phyloP scores from a whole-genome alignment of 495 filamentous ascomycete species.

The Apiosordaria backusii region DNA sequence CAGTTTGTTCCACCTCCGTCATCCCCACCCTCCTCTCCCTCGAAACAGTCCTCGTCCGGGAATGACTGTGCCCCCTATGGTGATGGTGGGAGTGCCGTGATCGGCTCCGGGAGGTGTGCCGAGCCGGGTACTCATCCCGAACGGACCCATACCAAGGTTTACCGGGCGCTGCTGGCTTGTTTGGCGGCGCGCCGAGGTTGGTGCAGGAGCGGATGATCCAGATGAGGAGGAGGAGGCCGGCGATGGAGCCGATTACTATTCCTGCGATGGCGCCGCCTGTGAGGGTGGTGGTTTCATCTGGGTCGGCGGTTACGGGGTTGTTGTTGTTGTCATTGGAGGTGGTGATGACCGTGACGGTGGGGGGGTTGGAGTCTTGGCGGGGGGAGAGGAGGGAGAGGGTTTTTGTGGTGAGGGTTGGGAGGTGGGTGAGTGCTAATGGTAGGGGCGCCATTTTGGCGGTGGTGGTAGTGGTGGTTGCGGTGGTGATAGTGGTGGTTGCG shows the following conservation, averaged over 20 bases:
- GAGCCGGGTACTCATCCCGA: slow-evolving; percentile 17
- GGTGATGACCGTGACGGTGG: slow-evolving; percentile 20
- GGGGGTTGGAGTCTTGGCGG: slow-evolving; percentile 12
- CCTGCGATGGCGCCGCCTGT: slow-evolving; percentile 56
- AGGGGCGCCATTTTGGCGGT: slow-evolving; percentile 12
- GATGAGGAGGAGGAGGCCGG: slow-evolving; percentile 50
- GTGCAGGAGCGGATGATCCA: slow-evolving; percentile 49
- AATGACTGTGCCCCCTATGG: slow-evolving; percentile 20
- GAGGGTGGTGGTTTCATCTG: slow-evolving; percentile 34
- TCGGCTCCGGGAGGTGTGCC: background rate
- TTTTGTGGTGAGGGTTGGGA: slow-evolving; percentile 7
- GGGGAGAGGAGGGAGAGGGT: slow-evolving; percentile 8
- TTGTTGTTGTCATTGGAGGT: slow-evolving; percentile 3
- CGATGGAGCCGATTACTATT: slow-evolving; percentile 58
- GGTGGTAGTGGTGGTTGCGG: too few relatives aligned
- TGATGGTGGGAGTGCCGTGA: slow-evolving; percentile 34
- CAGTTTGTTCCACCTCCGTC: background rate
- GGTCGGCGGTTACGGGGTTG: slow-evolving; percentile 1
- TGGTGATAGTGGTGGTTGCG: too few relatives aligned
- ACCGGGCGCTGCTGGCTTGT: slow-evolving; percentile 9
- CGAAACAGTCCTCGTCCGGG: background rate
- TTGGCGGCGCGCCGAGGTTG: slow-evolving; percentile 37
- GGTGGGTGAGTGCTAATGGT: background rate
- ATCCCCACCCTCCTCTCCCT: background rate
- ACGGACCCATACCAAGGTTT: slow-evolving; percentile 32